Conservation (phyloP, 176 grass and related monocot genomes). For the Oryza coarctata region DNA sequence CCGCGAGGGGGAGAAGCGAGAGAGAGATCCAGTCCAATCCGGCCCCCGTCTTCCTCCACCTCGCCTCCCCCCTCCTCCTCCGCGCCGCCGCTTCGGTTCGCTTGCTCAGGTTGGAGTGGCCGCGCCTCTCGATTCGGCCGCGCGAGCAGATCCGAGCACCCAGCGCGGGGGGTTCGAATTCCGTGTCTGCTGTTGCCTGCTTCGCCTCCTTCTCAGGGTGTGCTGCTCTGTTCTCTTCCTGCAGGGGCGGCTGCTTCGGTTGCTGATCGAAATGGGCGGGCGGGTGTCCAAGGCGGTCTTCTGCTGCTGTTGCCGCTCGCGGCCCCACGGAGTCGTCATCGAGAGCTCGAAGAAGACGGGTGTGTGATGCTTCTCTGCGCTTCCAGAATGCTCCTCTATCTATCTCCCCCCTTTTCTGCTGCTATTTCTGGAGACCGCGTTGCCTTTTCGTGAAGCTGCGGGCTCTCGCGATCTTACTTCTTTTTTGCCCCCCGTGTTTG, state of each 20-base stretch:
- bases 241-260: conserved; percentile 28
- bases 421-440: neutral
- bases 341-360: conserved; percentile 46
- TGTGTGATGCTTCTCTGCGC: conserved; percentile 32
- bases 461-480: neutral
- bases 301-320: conserved; percentile 74
- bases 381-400: neutral
- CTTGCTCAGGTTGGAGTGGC: conserved; percentile 9
- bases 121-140: neutral
- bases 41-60: neutral
- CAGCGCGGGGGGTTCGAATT: neutral
- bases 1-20: neutral
- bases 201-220: neutral
- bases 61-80: neutral
- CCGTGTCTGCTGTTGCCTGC: neutral
- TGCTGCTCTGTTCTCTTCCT: neutral
- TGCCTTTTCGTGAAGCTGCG: neutral
- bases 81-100: neutral
- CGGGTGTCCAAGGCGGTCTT: conserved; percentile 53
- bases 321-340: conserved; percentile 47
- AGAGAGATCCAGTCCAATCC: conserved; percentile 60
- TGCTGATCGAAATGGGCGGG: conserved; percentile 64
- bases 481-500: neutral
- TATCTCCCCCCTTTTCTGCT: neutral
- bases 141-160: conserved; percentile 42